Conservation (phyloP, 2,329 filamentous ascomycete genomes). For the Truncatella angustata region DNA sequence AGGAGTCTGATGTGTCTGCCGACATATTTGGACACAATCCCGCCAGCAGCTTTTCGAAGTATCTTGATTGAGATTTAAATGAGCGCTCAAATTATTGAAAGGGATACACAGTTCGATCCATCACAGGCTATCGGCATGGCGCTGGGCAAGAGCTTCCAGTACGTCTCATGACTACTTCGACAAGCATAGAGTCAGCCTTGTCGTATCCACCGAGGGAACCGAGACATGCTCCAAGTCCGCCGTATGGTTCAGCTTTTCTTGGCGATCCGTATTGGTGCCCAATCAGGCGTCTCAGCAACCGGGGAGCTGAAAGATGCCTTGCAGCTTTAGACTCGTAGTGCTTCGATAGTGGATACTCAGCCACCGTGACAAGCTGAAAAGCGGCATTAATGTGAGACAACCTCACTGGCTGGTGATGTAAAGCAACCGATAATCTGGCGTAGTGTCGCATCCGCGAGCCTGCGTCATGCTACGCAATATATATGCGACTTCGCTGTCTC, state of each 20-base stretch:
- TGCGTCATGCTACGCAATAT: neutral
- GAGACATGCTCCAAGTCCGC: neutral
- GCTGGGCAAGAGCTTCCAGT: too few species aligned
- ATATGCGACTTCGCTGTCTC: neutral
- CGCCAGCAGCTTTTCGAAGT: too few species aligned
- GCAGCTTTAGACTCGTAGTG: neutral
- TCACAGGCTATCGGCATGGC: too few species aligned
- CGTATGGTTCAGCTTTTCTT: neutral
- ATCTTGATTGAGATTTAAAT: too few species aligned
- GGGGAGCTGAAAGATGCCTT: slow-evolving; percentile 7
- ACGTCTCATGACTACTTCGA: too few species aligned
- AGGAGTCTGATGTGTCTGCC: neutral
- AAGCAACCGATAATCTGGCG: neutral
- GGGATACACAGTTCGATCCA: too few species aligned
- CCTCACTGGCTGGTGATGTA: too few species aligned
- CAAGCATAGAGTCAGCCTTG: too few species aligned
- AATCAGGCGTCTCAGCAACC: neutral
- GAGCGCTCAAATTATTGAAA: too few species aligned
- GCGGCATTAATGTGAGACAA: neutral
- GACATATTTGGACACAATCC: too few species aligned
- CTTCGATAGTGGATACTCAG: neutral
- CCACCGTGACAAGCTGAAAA: neutral
- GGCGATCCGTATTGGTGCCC: neutral
- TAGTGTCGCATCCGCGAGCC: neutral
- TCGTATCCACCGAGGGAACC: too few species aligned